phyloP scores from a whole-genome alignment of 2,329 filamentous ascomycete species.

The Berkeleyomyces basicola region DNA sequence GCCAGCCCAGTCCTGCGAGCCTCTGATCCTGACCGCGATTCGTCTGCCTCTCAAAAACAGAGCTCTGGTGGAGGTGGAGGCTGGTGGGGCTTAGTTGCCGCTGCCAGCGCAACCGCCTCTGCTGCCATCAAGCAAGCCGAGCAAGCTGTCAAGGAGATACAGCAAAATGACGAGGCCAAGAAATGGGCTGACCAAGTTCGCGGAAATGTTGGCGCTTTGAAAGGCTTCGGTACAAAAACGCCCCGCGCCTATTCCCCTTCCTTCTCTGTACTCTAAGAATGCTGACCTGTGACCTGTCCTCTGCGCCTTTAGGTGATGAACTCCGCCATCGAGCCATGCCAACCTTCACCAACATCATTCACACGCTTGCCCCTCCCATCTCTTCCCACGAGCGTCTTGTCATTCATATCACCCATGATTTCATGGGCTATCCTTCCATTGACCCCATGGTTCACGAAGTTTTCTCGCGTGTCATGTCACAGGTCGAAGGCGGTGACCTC shows the following conservation, averaged over 20 bases:
- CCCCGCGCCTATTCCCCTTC: slow-evolving; percentile 15
- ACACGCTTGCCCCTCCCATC: slow-evolving; percentile 90
- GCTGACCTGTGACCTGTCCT: neutral
- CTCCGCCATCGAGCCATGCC: slow-evolving; percentile 73
- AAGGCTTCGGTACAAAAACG: slow-evolving; percentile 48
- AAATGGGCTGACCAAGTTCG: slow-evolving; percentile 90
- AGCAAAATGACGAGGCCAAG: slow-evolving; percentile 90
- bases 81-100: slow-evolving; percentile 65
- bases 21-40: slow-evolving; percentile 22
- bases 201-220: slow-evolving; percentile 68
- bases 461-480: slow-evolving; percentile 94
- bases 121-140: slow-evolving; percentile 75
- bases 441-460: slow-evolving; percentile 83
- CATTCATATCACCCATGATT: slow-evolving; percentile 93
- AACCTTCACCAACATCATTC: slow-evolving; percentile 85
- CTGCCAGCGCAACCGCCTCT: slow-evolving; percentile 38
- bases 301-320: slow-evolving; percentile 52
- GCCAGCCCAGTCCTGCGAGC: slow-evolving; percentile 27
- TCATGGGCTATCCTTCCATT: slow-evolving; percentile 84
- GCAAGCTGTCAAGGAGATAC: slow-evolving; percentile 82
- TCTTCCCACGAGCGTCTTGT: slow-evolving; percentile 91
- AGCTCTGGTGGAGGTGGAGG: slow-evolving; percentile 39
- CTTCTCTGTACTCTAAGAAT: slow-evolving; percentile 5
- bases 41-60: slow-evolving; percentile 38
- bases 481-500: slow-evolving; percentile 91